phyloP scores from a whole-genome alignment of 306 rosid species.

The Pterocarpus macrocarpus region DNA sequence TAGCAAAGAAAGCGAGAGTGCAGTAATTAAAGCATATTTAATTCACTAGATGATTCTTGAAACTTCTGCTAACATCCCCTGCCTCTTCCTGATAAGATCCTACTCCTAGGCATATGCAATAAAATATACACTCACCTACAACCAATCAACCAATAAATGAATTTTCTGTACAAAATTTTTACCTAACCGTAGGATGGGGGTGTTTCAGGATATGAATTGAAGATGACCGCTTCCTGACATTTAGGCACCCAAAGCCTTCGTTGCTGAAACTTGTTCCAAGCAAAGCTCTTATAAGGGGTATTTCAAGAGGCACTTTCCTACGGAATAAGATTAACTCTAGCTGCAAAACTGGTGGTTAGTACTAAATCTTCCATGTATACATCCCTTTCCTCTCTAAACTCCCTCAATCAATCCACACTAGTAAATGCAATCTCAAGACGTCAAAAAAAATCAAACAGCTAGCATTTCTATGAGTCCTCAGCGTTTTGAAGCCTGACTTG shows the following conservation, averaged over 20 bases:
- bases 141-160: slow-evolving; percentile 77
- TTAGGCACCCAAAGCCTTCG: slow-evolving; percentile 46
- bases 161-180: slow-evolving; percentile 66
- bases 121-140: slow-evolving; percentile 58
- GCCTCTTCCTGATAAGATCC: slow-evolving; percentile 47
- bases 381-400: slow-evolving; percentile 4
- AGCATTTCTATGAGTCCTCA: slow-evolving; percentile 41
- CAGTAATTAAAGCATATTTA: slow-evolving; percentile 39
- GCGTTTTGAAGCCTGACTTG: slow-evolving; percentile 74
- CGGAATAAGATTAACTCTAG: slow-evolving; percentile 46
- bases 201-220: slow-evolving; percentile 53
- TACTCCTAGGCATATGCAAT: slow-evolving; percentile 52
- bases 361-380: slow-evolving; percentile 43
- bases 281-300: slow-evolving; percentile 42
- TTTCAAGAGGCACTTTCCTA: slow-evolving; percentile 48
- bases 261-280: slow-evolving; percentile 39
- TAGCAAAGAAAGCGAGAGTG: slow-evolving; percentile 11
- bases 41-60: slow-evolving; percentile 38
- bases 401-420: slow-evolving; percentile 46
- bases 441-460: slow-evolving; percentile 23
- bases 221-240: slow-evolving; percentile 44
- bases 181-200: slow-evolving; percentile 52
- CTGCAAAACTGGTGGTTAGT: slow-evolving; percentile 61
- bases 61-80: slow-evolving; percentile 36
- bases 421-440: slow-evolving; percentile 26